Evolutionary conservation across 495 filamentous ascomycete genomes (phyloP), one percentile per base, ranked within the genome.

Genomic region (Penicillium atrosanguineum): DNA sequence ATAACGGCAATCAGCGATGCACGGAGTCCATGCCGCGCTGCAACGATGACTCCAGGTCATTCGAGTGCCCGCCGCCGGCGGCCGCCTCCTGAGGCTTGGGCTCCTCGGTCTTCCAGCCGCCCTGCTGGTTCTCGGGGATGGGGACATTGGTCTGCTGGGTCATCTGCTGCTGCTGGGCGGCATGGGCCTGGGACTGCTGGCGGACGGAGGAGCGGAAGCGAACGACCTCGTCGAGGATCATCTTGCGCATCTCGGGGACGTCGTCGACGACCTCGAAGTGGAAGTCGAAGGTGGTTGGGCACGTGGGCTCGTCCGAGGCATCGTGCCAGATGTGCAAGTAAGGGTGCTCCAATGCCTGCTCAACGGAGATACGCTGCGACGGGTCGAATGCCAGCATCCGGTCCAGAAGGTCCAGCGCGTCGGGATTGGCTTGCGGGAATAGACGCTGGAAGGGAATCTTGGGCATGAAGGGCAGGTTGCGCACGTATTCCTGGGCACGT

Each of bases 271-370:
- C 85, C 68, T 98, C 94, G 63, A 98, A 98, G 71, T 90, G 88
- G 78, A 98, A 98, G 78, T 97, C 91, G 75, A 98, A 98, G 31
- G 92, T 90, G 7, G 84, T 87, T 0, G 91, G 91, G 75, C 93
- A 97, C 52, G 83, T 80, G 3, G 95, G 94, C 79, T 98, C 94
- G 71, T 97, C 95, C 12, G 86, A 89, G 19, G 91, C 91, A 60
- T 98, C 94, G 73, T 98, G 94, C 94, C 94, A 98, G 79, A 97
- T 97, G 62, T 89, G 79, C 55, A 98, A 80, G 76, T 98, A 98
- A 8, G 87, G 88, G 75, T 98, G 94, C 75, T 97, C 91, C 45
- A 98, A 81, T 9, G 94, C 94, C 62, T 89, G 82, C 70, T 97
- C 94, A 53, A 97, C 94, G 26, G 87, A 87, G 74, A 98, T 89